Evolutionary conservation across 352 stramenopile species (phyloP), one percentile per base, ranked within the genome.

Genomic region (Pythium rishiriense): DNA sequence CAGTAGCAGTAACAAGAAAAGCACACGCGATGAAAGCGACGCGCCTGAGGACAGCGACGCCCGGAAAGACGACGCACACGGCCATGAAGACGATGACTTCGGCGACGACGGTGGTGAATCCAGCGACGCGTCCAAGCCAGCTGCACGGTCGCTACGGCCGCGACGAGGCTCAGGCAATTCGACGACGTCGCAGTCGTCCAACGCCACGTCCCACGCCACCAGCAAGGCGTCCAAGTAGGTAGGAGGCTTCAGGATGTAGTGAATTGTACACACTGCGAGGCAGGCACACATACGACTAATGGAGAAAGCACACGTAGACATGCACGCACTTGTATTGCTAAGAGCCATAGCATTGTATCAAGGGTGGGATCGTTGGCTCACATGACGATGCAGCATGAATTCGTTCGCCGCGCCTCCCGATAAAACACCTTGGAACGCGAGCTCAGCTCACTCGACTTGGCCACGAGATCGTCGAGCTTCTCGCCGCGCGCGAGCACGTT

Each of bases 351-450:
- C 31, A 12, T 6, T 37, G 31, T 37, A 37, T 37, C 67, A 12
- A 37, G 6, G 6, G 31, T 11, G 31, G 6, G 7, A 8, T 19
- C 22, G 25, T 37, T 22, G n/a, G 12, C 68, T 83, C 85, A 94
- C 86, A 94, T 94, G 63, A 96, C 75, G 42, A 98, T 84, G 83
- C 97, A 99, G 85, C 98, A 99, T 66, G 87, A 96, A 84, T 99
- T 99, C 66, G 97, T 99, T 85, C 99, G 98, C 78, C 98, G 98
- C 29, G 98, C 97, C 70, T 99, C 94, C 75, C 98, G 99, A 90
- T 99, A 99, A 81, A 99, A 99, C 79, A 99, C 97, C 86, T 99
- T 99, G 54, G 94, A 99, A 79, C 99, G 97, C 66, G 85, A 94
- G 68, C 90, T 98, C 62, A 99, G 83, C 73, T 99, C 97, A 75